phyloP scores from a whole-genome alignment of 2,329 filamentous ascomycete species.

The Fusarium transvaalense region DNA sequence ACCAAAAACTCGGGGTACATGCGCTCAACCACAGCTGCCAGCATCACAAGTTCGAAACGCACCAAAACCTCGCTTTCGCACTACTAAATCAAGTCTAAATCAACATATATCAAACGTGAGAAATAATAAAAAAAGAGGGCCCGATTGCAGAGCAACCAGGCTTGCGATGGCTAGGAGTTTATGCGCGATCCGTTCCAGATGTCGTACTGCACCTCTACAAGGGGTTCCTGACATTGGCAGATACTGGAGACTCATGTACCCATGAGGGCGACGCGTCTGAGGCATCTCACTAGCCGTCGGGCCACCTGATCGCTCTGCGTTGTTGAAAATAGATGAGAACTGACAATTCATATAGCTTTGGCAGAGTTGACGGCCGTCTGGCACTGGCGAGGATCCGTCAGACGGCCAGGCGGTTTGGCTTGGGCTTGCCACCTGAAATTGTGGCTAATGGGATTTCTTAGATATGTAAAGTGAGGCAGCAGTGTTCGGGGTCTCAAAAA shows the following conservation, averaged over 20 bases:
- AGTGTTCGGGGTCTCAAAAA: too few species aligned
- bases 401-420: neutral
- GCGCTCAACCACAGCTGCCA: neutral
- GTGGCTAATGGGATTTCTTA: neutral
- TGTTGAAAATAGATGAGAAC: neutral
- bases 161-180: neutral
- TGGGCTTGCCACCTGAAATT: neutral
- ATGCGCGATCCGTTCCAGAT: neutral
- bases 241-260: neutral
- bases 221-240: neutral
- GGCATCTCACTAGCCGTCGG: neutral
- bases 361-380: neutral
- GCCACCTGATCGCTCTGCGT: neutral
- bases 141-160: neutral
- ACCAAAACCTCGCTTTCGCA: neutral
- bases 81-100: accelerated
- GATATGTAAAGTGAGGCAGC: too few species aligned
- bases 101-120: neutral
- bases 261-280: neutral
- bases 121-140: neutral
- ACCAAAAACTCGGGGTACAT: neutral
- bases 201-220: neutral
- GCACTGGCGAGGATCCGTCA: neutral
- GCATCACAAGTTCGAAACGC: neutral
- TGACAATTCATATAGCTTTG: neutral